Conservation (phyloP, 1,139 yeast species). For the Saccharomyces hybrid region DNA sequence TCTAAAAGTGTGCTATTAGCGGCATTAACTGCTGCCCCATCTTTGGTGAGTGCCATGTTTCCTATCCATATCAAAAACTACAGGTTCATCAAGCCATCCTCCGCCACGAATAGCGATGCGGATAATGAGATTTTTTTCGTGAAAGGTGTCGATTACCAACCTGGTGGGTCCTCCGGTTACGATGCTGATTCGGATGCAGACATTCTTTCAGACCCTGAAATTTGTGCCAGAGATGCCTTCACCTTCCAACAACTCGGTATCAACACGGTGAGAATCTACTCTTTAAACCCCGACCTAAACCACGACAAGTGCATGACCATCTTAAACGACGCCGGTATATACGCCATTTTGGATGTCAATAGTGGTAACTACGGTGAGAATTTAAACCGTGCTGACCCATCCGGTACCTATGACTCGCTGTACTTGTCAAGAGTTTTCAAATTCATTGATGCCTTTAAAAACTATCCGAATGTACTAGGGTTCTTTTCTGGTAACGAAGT, state of each 20-base stretch:
- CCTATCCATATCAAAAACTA: constrained; percentile 42
- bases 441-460: constrained; percentile 74
- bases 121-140: constrained; percentile 45
- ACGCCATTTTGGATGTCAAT: constrained; percentile 79
- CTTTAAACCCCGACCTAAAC: constrained; percentile 64
- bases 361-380: constrained; percentile 61
- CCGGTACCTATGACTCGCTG: constrained; percentile 55
- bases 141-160: constrained; percentile 64
- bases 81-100: constrained; percentile 42
- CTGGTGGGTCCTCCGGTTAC: constrained; percentile 63
- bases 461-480: constrained; percentile 78
- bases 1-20: neutral
- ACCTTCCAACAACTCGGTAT: constrained; percentile 70
- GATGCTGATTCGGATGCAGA: constrained; percentile 40
- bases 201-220: constrained; percentile 63
- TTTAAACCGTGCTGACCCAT: constrained; percentile 68
- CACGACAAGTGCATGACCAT: constrained; percentile 87
- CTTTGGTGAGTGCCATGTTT: constrained; percentile 35
- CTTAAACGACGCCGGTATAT: constrained; percentile 82
- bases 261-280: constrained; percentile 64
- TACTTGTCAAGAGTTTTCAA: constrained; percentile 70
- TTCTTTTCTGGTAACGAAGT: constrained; percentile 92
- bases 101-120: constrained; percentile 29
- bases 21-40: constrained; percentile 12
- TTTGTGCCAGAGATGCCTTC: constrained; percentile 75